Base-by-base conservation (phyloP, 2,329 filamentous ascomycete genomes). In the Apiospora aurea region DNA sequence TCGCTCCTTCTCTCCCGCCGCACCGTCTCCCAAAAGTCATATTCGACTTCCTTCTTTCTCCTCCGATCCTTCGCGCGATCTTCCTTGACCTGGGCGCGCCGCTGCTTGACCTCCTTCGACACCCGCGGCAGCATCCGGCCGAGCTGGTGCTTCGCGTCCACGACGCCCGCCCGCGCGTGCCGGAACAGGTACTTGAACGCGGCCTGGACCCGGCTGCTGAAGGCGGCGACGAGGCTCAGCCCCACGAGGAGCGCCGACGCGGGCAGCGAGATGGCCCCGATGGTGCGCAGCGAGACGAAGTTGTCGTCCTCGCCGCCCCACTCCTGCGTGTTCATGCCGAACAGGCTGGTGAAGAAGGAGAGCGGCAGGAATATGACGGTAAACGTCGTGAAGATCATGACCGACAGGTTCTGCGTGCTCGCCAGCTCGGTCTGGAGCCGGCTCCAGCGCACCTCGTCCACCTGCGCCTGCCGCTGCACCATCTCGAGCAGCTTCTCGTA, bases 401-500 rank as follows among this genome's bases (percentile, higher is more conserved):
- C 87, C 21, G 89, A 89, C 34, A 89, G 83, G 71, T 88, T 90
- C 79, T 91, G 90, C 11, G 87, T 86, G 72, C 87, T 88, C 0
- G 90, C 89, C 0, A 91, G 85, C 74, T 92, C 89, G 1, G 90
- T 89, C 75, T 92, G 88, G 71, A 90, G 82, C 1, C 90, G 83
- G 34, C 89, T 90, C 79, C 90, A 87, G 34, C 89, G 87, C 11
- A 91, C 89, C 77, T 92, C 90, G 76, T 91, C 89, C 1, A 92
- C 89, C 76, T 92, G 90, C 0, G 90, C 89, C 76, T 92, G 89
- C 21, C 90, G 88, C 77, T 92, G 90, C 53, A 90, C 89, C 85
- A 92, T 90, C 78, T 92, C 89, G 16, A 92, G 86, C 6, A 92
- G 84, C 74, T 91, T 91, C 75, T 91, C 89, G 74, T 91, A 91